Evolutionary conservation across 345 rosid genomes (phyloP).

Genomic region (Arabidopsis arenosa): DNA sequence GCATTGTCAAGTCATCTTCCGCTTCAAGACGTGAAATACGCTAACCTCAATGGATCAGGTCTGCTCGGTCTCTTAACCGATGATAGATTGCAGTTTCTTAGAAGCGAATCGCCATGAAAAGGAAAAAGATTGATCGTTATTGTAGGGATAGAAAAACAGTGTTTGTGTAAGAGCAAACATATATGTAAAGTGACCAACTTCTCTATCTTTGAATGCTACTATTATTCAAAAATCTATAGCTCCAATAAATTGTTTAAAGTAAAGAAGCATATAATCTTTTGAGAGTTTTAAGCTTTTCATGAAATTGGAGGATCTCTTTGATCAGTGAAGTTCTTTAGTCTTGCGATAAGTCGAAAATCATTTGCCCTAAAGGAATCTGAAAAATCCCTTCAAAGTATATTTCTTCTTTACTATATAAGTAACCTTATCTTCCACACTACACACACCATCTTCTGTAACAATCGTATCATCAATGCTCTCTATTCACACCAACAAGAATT

Average conservation of each 20-base stretch:
- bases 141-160: not conserved
- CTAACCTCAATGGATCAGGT: conserved; percentile 38
- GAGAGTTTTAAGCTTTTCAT: not conserved
- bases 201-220: no score
- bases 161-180: not conserved
- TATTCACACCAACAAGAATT: conserved; percentile 52
- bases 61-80: conserved; percentile 67
- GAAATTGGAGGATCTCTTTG: not conserved
- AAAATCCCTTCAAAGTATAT: conserved; percentile 21
- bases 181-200: no score
- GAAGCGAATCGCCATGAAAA: conserved; percentile 29
- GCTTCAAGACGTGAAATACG: conserved; percentile 66
- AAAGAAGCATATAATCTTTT: not conserved
- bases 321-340: not conserved
- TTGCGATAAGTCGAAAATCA: conserved; percentile 3
- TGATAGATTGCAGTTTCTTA: conserved; percentile 61
- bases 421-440: conserved; percentile 38
- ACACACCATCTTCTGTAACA: conserved; percentile 42
- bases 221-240: no score
- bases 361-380: conserved; percentile 24
- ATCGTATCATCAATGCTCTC: conserved; percentile 42
- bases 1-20: conserved; percentile 51
- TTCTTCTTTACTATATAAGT: conserved; percentile 34
- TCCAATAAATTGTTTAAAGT: no score
- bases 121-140: not conserved